phyloP scores from a whole-genome alignment of 257 asterid genomes.

The Solanum lycopersicoides region DNA sequence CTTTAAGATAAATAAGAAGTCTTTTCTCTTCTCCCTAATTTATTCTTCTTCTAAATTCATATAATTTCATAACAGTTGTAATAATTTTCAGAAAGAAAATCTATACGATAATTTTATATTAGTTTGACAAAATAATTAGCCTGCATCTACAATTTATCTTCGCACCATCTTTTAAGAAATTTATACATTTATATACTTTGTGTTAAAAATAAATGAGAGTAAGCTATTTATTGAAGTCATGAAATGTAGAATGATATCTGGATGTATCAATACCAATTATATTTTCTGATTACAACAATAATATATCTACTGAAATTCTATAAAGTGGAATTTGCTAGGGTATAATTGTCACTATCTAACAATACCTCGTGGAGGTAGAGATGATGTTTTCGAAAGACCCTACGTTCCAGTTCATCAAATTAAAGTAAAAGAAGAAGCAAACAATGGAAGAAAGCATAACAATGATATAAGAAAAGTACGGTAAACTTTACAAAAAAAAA shows the following conservation, averaged over 20 bases:
- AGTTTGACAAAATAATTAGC: not conserved
- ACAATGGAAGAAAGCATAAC: not conserved
- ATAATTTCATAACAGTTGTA: too few relatives aligned
- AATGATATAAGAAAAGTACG: not conserved
- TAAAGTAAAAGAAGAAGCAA: too few relatives aligned
- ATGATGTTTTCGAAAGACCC: rapidly evolving
- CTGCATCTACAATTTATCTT: not conserved
- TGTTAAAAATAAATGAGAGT: not conserved
- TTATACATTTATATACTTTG: not conserved
- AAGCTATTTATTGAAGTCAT: not conserved
- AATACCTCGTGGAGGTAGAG: not conserved
- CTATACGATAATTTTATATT: too few relatives aligned
- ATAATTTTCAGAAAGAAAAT: not conserved
- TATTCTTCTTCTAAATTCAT: too few relatives aligned
- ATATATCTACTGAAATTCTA: too few relatives aligned
- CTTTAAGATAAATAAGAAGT: too few relatives aligned
- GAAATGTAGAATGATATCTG: not conserved
- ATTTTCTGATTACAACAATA: too few relatives aligned
- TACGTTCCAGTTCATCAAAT: not conserved
- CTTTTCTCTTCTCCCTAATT: too few relatives aligned
- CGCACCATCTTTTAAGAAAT: not conserved
- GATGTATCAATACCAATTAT: not conserved
- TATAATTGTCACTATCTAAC: not conserved
- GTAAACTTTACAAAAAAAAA: too few relatives aligned
- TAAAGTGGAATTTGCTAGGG: not conserved